Evolutionary conservation across 176 grass and related monocot species (phyloP), one percentile per base, ranked within the genome.

Genomic region (Oryza meridionalis): DNA sequence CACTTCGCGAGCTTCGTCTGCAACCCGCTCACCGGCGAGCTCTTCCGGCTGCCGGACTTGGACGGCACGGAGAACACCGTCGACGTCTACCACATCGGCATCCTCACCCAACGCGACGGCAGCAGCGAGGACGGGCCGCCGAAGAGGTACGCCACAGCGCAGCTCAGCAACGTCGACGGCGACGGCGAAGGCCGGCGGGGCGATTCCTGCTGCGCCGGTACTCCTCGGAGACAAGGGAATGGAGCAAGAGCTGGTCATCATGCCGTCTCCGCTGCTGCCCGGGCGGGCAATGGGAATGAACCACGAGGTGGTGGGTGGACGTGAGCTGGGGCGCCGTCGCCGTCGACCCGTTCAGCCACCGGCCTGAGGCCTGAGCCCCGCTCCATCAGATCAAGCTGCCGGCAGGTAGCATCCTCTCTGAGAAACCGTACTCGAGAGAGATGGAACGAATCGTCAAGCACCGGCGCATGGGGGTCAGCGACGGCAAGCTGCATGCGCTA

Each of bases 1-100:
- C 33, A 55, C 31, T 61, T 77, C 75, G 27, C 21, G 13, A 53
- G 75, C 75, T 17, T 25, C 75, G 75, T 77, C 53, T 77, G 75
- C 75, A 77, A 77, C 75, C 55, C 75, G 10, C 33, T 77, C 33
- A 62, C 75, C 75, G 75, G 21, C 11, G 11, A 77, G 75, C 33
- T 77, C 19, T 8, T 77, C 75, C 31, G 55, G 19, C 55, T 77
- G 53, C 55, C 55, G 33, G 75, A 63, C 1, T 77, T 77, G 33
- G 33, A 77, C 11, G 75, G 55, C 33, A 4, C 75, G 12, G 75
- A 77, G 21, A 15, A 42, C 31, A 63, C 55, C 75, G n/a, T 26
- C 6, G 4, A 51, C 21, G 31, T 14, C 46, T 13, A 37, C 32
- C 26, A n/a, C 55, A 77, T 63, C 53, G 75, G 75, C 75, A 11